phyloP scores from a whole-genome alignment of 352 stramenopile species.

The Globisporangium orthogonon region DNA sequence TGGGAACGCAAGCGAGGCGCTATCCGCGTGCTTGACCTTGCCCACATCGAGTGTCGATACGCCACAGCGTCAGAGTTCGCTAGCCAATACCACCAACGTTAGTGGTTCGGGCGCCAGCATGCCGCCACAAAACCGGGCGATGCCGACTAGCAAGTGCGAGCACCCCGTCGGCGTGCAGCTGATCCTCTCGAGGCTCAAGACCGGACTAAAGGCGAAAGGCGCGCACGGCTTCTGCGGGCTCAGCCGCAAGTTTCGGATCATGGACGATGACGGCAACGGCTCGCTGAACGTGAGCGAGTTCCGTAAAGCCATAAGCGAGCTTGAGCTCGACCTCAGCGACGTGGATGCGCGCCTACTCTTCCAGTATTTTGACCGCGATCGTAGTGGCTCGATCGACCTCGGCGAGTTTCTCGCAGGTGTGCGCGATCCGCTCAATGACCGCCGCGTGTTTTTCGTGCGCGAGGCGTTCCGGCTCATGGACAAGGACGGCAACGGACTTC shows the following conservation, averaged over 20 bases:
- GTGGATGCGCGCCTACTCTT: conserved; percentile 66
- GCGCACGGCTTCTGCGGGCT: conserved; percentile 70
- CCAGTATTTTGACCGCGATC: conserved; percentile 78
- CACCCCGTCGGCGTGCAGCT: conserved; percentile 47
- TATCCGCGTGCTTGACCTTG: conserved; percentile 47
- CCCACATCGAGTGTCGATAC: not conserved
- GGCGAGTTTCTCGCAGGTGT: conserved; percentile 86
- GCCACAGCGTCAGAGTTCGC: not conserved
- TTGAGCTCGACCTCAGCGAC: conserved; percentile 46
- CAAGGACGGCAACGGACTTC: conserved; percentile 56
- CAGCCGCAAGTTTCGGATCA: conserved; percentile 63
- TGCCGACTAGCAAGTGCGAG: conserved; percentile 14
- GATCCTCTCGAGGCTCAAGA: conserved; percentile 45
- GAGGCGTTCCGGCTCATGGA: conserved; percentile 84
- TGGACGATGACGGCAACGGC: conserved; percentile 74
- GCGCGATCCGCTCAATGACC: conserved; percentile 61
- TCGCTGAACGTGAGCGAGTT: conserved; percentile 75
- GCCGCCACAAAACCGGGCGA: not conserved
- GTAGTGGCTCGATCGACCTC: conserved; percentile 68
- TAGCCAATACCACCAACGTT: not conserved
- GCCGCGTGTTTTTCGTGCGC: conserved; percentile 59
- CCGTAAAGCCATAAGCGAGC: conserved; percentile 48
- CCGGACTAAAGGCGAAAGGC: conserved; percentile 48
- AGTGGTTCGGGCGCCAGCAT: not conserved
- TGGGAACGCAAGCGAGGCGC: conserved; percentile 43